These are phyloP conservation scores for Crucihimalaya himalaica DNA, from an alignment of 345 rosid species.

Conservation along the genomic window DNA sequence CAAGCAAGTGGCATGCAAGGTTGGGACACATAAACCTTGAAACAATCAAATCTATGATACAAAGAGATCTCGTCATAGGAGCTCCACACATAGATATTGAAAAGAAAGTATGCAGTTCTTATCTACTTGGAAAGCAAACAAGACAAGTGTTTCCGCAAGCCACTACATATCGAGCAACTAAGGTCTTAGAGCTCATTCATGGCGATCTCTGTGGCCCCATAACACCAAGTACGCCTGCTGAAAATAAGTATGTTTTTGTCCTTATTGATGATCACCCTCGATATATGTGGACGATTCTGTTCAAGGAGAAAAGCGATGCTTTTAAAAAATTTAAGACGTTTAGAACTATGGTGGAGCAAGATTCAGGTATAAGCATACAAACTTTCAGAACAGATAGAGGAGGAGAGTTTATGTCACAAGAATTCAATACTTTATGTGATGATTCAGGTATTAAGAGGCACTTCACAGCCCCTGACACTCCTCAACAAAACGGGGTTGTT, in stretches of 20 bases:
- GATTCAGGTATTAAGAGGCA: fast-evolving
- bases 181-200: not conserved
- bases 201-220: not conserved
- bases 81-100: fast-evolving
- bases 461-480: not conserved
- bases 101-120: fast-evolving
- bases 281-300: not conserved
- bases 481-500: not conserved
- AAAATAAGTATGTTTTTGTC: not conserved
- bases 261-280: not conserved
- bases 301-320: not conserved
- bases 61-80: not conserved
- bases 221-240: not conserved
- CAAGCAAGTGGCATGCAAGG: not conserved
- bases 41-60: not conserved
- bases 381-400: not conserved
- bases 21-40: not conserved
- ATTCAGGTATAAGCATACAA: fast-evolving
- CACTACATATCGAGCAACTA: fast-evolving
- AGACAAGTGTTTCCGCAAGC: not conserved
- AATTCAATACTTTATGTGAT: not conserved
- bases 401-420: not conserved
- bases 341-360: not conserved
- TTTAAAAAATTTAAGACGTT: not conserved
- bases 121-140: not conserved